phyloP scores from a whole-genome alignment of 495 filamentous ascomycete species.

The Aspergillus incahuasiensis region DNA sequence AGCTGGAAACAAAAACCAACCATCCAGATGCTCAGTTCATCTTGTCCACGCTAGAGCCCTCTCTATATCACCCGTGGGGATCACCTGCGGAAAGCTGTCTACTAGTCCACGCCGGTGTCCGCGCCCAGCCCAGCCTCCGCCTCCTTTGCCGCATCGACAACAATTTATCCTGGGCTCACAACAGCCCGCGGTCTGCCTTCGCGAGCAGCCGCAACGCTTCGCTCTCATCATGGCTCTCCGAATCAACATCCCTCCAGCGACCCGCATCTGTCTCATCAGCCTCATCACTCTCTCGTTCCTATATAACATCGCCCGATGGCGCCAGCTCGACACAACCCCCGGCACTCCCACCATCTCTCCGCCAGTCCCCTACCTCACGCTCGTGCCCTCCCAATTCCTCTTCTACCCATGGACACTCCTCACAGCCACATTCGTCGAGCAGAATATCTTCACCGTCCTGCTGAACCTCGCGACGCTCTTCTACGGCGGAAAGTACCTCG shows the following conservation, averaged over 20 bases:
- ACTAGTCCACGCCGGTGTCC: not conserved
- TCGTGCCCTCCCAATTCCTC: slow-evolving; percentile 76
- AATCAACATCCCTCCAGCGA: slow-evolving; percentile 89
- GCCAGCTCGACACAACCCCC: slow-evolving; percentile 59
- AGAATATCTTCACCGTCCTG: slow-evolving; percentile 82
- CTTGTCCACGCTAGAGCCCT: not conserved
- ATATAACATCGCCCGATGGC: slow-evolving; percentile 60
- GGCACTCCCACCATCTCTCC: slow-evolving; percentile 41
- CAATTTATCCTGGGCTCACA: slow-evolving; percentile 10
- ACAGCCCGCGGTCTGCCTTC: slow-evolving; percentile 29
- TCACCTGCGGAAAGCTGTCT: not conserved
- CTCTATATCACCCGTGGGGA: not conserved
- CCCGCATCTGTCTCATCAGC: slow-evolving; percentile 70
- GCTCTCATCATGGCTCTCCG: slow-evolving; percentile 62
- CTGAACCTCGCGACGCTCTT: slow-evolving; percentile 79
- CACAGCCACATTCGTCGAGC: slow-evolving; percentile 83
- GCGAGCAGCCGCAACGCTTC: slow-evolving; percentile 27
- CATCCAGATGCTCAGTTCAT: not conserved
- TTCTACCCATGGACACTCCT: slow-evolving; percentile 91
- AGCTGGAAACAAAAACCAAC: no score
- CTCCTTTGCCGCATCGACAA: slow-evolving; percentile 9
- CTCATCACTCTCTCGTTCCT: slow-evolving; percentile 73
- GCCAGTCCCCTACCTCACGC: slow-evolving; percentile 76
- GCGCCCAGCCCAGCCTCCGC: not conserved
- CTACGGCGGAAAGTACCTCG: slow-evolving; percentile 91